Evolutionary conservation across 352 stramenopile genomes (phyloP).

Genomic region (Globisporangium carolinianum): DNA sequence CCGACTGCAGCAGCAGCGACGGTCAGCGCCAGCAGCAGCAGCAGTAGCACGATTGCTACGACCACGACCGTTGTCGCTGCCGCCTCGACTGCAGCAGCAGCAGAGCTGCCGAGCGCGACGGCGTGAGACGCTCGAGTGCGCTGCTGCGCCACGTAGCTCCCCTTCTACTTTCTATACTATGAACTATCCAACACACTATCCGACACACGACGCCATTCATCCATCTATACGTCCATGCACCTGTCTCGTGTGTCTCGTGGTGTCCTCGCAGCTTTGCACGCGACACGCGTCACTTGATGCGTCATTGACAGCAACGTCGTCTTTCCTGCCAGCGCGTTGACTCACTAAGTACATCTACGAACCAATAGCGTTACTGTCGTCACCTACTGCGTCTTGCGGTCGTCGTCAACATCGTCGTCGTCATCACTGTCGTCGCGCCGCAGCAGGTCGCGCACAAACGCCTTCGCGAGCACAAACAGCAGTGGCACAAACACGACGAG

Average conservation of each 20-base stretch:
- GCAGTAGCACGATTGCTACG: neutral
- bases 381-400: slow-evolving; percentile 5
- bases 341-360: no score
- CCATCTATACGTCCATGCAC: neutral
- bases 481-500: slow-evolving; percentile 79
- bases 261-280: no score
- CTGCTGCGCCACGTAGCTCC: neutral
- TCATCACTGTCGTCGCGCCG: neutral
- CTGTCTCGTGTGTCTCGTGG: no score
- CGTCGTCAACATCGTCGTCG: neutral
- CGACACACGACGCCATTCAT: neutral
- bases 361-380: no score
- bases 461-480: slow-evolving; percentile 21
- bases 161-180: neutral
- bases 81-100: neutral
- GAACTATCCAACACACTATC: neutral
- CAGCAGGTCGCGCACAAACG: slow-evolving; percentile 10
- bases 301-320: no score
- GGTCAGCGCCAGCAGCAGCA: neutral
- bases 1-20: slow-evolving; percentile 5
- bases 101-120: neutral
- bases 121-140: neutral
- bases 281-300: no score
- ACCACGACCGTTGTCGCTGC: neutral
- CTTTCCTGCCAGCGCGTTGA: no score